These are phyloP conservation scores for Myrica gale DNA, from an alignment of 306 rosid genomes.

Conservation along the genomic window DNA sequence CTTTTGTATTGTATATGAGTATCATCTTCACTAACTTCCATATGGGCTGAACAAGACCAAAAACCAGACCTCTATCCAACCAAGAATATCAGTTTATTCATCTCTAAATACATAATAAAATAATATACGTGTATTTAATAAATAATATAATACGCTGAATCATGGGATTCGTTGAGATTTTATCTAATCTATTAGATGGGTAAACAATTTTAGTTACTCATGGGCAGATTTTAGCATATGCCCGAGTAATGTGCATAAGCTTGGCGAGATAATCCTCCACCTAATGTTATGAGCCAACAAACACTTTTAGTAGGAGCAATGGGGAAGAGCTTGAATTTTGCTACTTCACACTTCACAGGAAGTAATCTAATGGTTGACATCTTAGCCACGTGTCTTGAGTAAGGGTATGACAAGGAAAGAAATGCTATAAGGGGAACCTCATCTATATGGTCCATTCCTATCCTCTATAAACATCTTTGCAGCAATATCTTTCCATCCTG, in stretches of 20 bases:
- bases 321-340: background rate
- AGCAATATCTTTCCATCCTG: background rate
- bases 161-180: no score
- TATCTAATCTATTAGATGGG: no score
- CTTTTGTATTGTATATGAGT: background rate
- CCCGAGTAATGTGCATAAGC: background rate
- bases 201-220: no score
- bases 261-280: background rate
- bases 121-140: no score
- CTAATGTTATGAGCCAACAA: background rate
- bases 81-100: no score
- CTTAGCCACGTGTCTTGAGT: background rate
- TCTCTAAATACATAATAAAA: no score
- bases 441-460: background rate
- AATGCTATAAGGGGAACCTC: background rate
- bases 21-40: background rate
- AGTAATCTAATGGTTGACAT: background rate
- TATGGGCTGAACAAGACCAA: no score
- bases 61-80: no score
- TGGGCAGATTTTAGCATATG: no score
- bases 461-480: background rate
- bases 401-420: background rate
- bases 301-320: background rate
- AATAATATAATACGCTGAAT: no score
- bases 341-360: background rate